Conservation (phyloP, 495 filamentous ascomycete species). For the Glonium stellatum region DNA sequence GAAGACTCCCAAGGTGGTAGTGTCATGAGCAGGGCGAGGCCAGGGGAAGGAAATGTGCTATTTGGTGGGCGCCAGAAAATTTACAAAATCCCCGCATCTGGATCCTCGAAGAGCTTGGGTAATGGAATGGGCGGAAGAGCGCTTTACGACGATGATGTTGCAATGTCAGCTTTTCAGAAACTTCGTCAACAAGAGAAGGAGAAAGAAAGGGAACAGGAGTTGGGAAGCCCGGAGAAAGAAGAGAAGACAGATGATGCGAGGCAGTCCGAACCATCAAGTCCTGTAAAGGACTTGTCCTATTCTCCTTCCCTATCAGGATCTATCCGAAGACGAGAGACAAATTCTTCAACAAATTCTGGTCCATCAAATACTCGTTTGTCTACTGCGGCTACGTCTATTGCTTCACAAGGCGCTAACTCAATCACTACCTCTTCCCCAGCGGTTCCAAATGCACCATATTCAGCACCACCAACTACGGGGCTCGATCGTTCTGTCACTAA, state of each 20-base stretch:
- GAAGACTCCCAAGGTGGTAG: slow-evolving; percentile 59
- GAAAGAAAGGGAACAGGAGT: slow-evolving; percentile 39
- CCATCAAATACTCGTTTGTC: slow-evolving; percentile 65
- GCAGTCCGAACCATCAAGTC: slow-evolving; percentile 42
- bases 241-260: slow-evolving; percentile 5
- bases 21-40: slow-evolving; percentile 77
- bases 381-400: slow-evolving; percentile 85
- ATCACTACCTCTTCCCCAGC: slow-evolving; percentile 27
- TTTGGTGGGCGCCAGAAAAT: slow-evolving; percentile 97
- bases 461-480: slow-evolving; percentile 32
- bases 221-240: slow-evolving; percentile 31
- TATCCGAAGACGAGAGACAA: slow-evolving; percentile 72
- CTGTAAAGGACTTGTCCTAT: slow-evolving; percentile 33
- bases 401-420: slow-evolving; percentile 59
- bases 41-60: slow-evolving; percentile 83
- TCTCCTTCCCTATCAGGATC: slow-evolving; percentile 56
- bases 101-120: slow-evolving; percentile 40
- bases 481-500: slow-evolving; percentile 51
- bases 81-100: slow-evolving; percentile 65
- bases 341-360: slow-evolving; percentile 77
- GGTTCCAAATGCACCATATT: slow-evolving; percentile 16
- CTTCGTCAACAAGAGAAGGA: slow-evolving; percentile 55
- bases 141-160: slow-evolving; percentile 81
- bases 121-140: slow-evolving; percentile 45
- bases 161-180: slow-evolving; percentile 70